Evolutionary conservation across 208 protist genomes (phyloP).

Genomic region (Leptomonas pyrrhocoris): DNA sequence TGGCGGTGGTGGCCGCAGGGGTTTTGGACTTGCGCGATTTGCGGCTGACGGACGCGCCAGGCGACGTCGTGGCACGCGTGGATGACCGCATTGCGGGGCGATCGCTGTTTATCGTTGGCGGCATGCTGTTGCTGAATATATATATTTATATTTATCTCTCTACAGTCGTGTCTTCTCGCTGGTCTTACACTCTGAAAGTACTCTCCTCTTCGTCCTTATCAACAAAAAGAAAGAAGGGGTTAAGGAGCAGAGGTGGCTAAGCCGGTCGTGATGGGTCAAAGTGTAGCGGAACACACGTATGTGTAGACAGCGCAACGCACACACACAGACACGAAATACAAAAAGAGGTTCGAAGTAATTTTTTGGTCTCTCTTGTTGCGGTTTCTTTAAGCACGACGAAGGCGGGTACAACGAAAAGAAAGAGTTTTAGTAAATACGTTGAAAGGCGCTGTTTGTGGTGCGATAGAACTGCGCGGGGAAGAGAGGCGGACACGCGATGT

Average conservation of each 20-base stretch:
- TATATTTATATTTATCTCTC: background rate
- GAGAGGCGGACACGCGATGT: too few relatives aligned
- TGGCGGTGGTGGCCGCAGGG: background rate
- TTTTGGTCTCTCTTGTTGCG: too few relatives aligned
- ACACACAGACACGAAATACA: too few relatives aligned
- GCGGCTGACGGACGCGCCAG: conserved; percentile 1
- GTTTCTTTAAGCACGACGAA: too few relatives aligned
- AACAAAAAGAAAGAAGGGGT: background rate
- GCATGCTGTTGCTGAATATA: background rate
- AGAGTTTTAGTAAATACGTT: too few relatives aligned
- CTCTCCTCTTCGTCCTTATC: background rate
- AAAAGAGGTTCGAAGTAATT: too few relatives aligned
- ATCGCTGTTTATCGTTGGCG: conserved; percentile 10
- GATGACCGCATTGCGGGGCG: conserved; percentile 6
- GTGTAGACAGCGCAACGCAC: too few relatives aligned
- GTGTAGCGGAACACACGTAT: background rate
- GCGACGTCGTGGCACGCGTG: background rate
- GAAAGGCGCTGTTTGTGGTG: too few relatives aligned
- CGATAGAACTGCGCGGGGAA: too few relatives aligned
- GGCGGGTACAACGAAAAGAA: too few relatives aligned
- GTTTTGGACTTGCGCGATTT: conserved; percentile 9
- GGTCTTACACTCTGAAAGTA: too few relatives aligned
- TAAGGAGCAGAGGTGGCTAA: background rate
- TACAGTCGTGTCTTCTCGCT: too few relatives aligned
- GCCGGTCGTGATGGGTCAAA: background rate